phyloP scores from a whole-genome alignment of 495 filamentous ascomycete genomes.

The Amphirosellinia nigrospora region DNA sequence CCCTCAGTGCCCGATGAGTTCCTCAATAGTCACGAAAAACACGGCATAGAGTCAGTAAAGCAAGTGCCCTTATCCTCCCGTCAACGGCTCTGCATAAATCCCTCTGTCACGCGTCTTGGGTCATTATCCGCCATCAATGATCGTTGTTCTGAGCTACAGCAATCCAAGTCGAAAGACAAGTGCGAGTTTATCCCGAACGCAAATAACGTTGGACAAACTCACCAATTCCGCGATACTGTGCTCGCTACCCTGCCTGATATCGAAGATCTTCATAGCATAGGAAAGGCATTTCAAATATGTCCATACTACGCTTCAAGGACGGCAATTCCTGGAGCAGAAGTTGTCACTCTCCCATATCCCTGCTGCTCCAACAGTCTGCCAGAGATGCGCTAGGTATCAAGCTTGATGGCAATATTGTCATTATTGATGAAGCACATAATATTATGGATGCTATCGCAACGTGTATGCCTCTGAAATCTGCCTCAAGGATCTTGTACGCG shows the following conservation, averaged over 20 bases:
- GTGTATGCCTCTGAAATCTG: constrained; percentile 84
- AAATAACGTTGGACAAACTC: constrained; percentile 70
- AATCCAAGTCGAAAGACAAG: constrained; percentile 69
- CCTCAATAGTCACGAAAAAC: constrained; percentile 33
- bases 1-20: constrained; percentile 53
- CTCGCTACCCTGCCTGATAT: constrained; percentile 90
- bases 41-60: constrained; percentile 64
- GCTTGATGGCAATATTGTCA: constrained; percentile 83
- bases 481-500: constrained; percentile 71
- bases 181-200: constrained; percentile 82
- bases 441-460: constrained; percentile 89
- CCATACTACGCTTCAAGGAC: constrained; percentile 94
- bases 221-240: constrained; percentile 87
- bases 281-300: constrained; percentile 81
- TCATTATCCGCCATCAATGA: constrained; percentile 90
- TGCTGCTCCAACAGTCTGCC: constrained; percentile 87
- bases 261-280: constrained; percentile 82
- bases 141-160: constrained; percentile 89
- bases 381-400: constrained; percentile 86
- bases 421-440: constrained; percentile 98
- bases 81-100: constrained; percentile 93
- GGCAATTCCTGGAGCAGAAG: constrained; percentile 84
- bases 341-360: constrained; percentile 94
- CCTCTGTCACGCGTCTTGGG: constrained; percentile 72
- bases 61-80: constrained; percentile 88